Base-by-base conservation (phyloP, 164 flowering plant genomes). In the Warburgia ugandensis region DNA sequence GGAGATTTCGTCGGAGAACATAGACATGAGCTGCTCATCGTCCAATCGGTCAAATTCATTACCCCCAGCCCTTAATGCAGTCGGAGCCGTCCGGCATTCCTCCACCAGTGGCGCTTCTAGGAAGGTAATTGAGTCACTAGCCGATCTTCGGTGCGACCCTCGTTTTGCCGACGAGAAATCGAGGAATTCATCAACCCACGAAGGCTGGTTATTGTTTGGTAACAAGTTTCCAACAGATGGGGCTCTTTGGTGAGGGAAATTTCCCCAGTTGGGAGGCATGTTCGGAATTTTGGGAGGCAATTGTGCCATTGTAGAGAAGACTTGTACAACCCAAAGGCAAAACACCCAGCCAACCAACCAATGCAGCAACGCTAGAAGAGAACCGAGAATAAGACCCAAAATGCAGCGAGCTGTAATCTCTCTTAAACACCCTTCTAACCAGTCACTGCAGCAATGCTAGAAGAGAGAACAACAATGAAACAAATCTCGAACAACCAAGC, bases 271-370 rank as follows among this genome's bases (percentile, higher is more conserved):
- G 13, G 73, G 63, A 3, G 71, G 3, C 76, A 83, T 69, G 67
- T 47, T 77, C 20, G 95, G 95, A 48, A 76, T 71, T 68, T 84
- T 87, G 2, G 96, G 96, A 40, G 96, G 96, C 52, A 87, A 68
- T 26, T 87, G 84, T 28, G 96, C 89, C 96, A 87, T 86, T 53
- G 16, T 26, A 51, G 19, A 38, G 9, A 42, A 27, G 7, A 41
- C n/a, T n/a, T n/a, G n/a, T n/a, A n/a, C n/a, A n/a, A n/a, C n/a
- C n/a, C n/a, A n/a, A n/a, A n/a, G n/a, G n/a, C n/a, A n/a, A n/a
- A n/a, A n/a, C n/a, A n/a, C n/a, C n/a, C n/a, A n/a, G n/a, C n/a
- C n/a, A n/a, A n/a, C n/a, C n/a, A n/a, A n/a, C n/a, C n/a, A n/a
- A n/a, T n/a, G n/a, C n/a, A n/a, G n/a, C n/a, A n/a, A n/a, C n/a